Conservation (phyloP, 768 basidiomycete species). For the Tylopilus sp. region DNA sequence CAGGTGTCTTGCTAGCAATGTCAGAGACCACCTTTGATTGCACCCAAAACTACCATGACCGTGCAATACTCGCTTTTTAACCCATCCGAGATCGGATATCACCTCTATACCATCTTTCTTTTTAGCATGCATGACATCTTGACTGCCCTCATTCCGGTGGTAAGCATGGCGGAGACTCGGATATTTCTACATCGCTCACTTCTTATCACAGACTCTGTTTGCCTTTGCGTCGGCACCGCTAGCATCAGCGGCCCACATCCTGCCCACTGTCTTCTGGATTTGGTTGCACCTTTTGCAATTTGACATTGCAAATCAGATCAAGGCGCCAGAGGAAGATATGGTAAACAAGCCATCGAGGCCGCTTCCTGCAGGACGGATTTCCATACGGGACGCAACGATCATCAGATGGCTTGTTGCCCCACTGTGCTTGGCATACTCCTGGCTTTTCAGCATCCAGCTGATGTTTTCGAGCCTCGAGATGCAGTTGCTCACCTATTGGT, state of each 20-base stretch:
- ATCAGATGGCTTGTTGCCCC: constrained; percentile 37
- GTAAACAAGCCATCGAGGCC: constrained; percentile 45
- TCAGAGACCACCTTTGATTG: background rate
- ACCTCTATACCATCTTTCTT: constrained; percentile 33
- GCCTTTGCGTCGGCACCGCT: constrained; percentile 34
- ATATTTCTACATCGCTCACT: background rate
- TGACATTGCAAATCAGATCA: constrained; percentile 43
- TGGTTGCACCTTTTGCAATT: constrained; percentile 45
- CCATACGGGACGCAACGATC: constrained; percentile 29
- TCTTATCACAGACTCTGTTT: constrained; percentile 29
- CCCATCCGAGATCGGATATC: constrained; percentile 17
- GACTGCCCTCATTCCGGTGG: constrained; percentile 46
- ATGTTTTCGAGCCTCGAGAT: constrained; percentile 34
- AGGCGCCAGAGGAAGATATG: constrained; percentile 40
- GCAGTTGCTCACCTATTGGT: constrained; percentile 31
- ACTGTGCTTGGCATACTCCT: constrained; percentile 35
- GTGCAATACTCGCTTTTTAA: constrained; percentile 6
- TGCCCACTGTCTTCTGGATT: constrained; percentile 38
- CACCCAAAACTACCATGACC: constrained; percentile 18
- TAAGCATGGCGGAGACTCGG: constrained; percentile 25
- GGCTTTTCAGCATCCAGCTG: constrained; percentile 29
- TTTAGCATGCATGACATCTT: constrained; percentile 47
- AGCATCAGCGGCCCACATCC: constrained; percentile 9
- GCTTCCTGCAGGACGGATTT: constrained; percentile 41
- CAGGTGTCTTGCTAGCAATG: background rate